Base-by-base conservation (phyloP, 2,329 filamentous ascomycete species). In the Botryotinia globosa region DNA sequence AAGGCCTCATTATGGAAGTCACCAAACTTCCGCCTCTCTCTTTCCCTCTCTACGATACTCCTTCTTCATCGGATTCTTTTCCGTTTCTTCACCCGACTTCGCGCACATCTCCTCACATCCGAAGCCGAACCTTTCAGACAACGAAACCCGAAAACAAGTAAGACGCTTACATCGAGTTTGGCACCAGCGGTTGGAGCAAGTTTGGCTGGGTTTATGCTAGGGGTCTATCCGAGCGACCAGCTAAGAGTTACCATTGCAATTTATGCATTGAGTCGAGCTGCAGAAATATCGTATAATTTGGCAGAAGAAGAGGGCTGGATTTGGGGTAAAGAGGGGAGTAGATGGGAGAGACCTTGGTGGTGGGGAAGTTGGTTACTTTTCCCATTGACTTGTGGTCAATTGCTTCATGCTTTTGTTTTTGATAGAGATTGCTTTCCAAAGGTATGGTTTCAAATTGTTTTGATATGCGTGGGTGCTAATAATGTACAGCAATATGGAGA, bases 151-250 rank as follows among this genome's bases (percentile, higher is more conserved):
- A 88, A 88, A 29, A 88, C 94, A 20, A 87, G 92, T 0, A 85
- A 85, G 32, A 89, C 92, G 0, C 85, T 99, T 73, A 97, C 94
- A 0, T 97, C 94, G 2, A 87, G 88, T 16, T 92, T 94, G 80
- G 92, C 95, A 0, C 95, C 95, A 0, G 94, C 94, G 2, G 87
- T 98, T n/a, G 96, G 95, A 18, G 94, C 95, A 9, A 94, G 93
- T 78, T 82, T 98, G 65, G 94, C 95, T 0, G 95, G 95, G 4
- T 87, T 97, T 67, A 91, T 93, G 67, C 85, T 98, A 29, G 93
- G 92, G 12, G 87, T 97, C 16, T 93, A 90, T 76, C 85, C 95
- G 80, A 77, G 85, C 54, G 86, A 89, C 75, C 90, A 92, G 77
- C 81, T 96, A 77, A 90, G 96, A 68, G 85, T 95, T 70, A 93